Base-by-base conservation (phyloP, 2,329 filamentous ascomycete species). In the Colletotrichum simmondsii region DNA sequence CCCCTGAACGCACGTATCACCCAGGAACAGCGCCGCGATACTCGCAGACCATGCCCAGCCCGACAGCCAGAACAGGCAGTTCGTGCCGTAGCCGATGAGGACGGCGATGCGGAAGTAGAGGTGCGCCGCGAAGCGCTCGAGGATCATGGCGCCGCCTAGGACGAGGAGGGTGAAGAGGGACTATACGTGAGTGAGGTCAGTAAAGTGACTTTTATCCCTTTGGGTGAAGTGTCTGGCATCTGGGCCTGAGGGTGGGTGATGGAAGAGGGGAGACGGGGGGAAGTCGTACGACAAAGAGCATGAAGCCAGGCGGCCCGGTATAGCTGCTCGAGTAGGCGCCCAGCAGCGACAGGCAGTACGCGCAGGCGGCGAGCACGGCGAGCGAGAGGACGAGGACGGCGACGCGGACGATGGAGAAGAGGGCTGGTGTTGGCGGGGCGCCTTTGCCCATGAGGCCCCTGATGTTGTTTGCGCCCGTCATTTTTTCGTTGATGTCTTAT, bases 231-330 rank as follows among this genome's bases (percentile, higher is more conserved):
- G 16, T 7, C 16, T 42, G 37, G 37, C 19, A 0, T 4, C 7
- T 0, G 32, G 32, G 32, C 11, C 11, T 42, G 37, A 7, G 14
- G 14, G 6, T 16, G 14, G 6, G 7, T 1, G 8, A 10, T 2
- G 7, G 10, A 22, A 53, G 7, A 6, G 46, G 10, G 1, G 14
- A 74, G 69, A 77, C 72, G 54, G 74, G 8, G 8, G 10, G 3
- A 46, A 68, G 65, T 76, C 84, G 78, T 76, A 88, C 86, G 46
- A 86, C 82, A 70, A 87, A 88, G 73, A 87, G 83, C 56, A 87
- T 78, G 73, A 88, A 85, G 46, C 82, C 83, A 2, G 81, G 80
- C 5, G 83, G 80, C 4, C 82, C 82, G 4, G 78, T 76, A 59
- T 78, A 78, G 68, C 77, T 77, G 22, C 42, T 67, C 67, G 79